phyloP scores from a whole-genome alignment of 495 filamentous ascomycete species.

The Friedmanniomyces endolithicus region DNA sequence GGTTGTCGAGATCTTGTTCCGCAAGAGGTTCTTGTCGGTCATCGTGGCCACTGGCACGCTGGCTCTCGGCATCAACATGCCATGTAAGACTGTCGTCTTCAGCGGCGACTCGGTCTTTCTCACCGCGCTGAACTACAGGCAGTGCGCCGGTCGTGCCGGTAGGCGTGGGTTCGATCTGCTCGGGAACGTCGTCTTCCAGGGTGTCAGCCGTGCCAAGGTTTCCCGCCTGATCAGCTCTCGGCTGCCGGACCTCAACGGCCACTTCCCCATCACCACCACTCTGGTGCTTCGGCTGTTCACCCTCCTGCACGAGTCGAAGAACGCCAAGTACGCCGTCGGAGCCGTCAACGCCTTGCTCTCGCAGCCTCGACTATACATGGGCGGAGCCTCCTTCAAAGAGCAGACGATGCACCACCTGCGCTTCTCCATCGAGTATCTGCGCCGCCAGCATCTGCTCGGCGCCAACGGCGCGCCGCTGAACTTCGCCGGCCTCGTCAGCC shows the following conservation, averaged over 20 bases:
- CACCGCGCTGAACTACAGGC: constrained; percentile 62
- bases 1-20: constrained; percentile 58
- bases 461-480: constrained; percentile 49
- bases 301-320: constrained; percentile 50
- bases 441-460: constrained; percentile 51
- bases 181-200: constrained; percentile 69
- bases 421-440: constrained; percentile 70
- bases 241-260: constrained; percentile 59
- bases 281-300: constrained; percentile 57
- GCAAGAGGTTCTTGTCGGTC: constrained; percentile 58
- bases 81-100: constrained; percentile 71
- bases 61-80: constrained; percentile 73
- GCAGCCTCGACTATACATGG: constrained; percentile 55
- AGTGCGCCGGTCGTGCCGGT: constrained; percentile 64
- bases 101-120: constrained; percentile 57
- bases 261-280: constrained; percentile 66
- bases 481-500: constrained; percentile 52
- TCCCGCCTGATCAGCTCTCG: constrained; percentile 55
- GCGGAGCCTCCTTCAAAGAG: constrained; percentile 46
- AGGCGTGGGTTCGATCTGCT: constrained; percentile 69
- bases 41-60: constrained; percentile 68
- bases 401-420: constrained; percentile 62
- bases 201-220: constrained; percentile 41
- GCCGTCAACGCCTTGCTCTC: constrained; percentile 54
- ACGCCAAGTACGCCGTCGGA: constrained; percentile 45